Percentiles rank a stretch among this genome's conserved stretches.
phyloP scores from a whole-genome alignment of 139 green algal genomes.

The Coelastrella sp. region DNA sequence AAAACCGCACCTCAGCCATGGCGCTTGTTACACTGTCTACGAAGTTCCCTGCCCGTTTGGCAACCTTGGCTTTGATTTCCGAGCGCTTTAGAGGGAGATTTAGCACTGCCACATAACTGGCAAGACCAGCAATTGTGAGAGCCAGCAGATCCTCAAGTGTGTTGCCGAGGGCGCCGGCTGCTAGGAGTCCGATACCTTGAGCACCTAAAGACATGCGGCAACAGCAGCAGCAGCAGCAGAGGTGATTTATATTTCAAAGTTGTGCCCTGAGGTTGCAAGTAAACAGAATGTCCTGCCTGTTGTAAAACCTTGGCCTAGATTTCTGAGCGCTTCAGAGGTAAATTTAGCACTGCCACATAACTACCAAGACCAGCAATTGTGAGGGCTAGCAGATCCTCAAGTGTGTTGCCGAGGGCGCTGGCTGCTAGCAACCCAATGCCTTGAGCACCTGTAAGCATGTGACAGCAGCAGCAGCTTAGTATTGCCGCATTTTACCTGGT shows the following conservation, averaged over 20 bases:
- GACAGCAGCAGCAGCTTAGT: no score
- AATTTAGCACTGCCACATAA: slow-evolving; percentile 87
- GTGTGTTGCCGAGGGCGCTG: slow-evolving; percentile 70
- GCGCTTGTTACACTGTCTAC: slow-evolving; percentile 53
- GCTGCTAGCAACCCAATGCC: slow-evolving; percentile 73
- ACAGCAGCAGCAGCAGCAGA: no score
- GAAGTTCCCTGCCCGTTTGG: slow-evolving; percentile 68
- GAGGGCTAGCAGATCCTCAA: slow-evolving; percentile 90
- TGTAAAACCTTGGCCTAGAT: slow-evolving; percentile 87
- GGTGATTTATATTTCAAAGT: no score
- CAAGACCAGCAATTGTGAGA: slow-evolving; percentile 64
- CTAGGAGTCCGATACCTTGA: slow-evolving; percentile 65
- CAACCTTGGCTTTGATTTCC: slow-evolving; percentile 90
- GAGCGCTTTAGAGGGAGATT: slow-evolving; percentile 85
- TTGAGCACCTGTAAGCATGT: slow-evolving; percentile 61
- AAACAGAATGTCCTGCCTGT: no score
- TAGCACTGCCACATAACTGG: slow-evolving; percentile 85
- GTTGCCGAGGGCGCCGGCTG: slow-evolving; percentile 74
- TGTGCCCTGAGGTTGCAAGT: no score
- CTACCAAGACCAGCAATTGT: slow-evolving; percentile 63
- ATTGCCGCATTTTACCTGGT: no score
- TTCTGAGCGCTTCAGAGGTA: slow-evolving; percentile 84
- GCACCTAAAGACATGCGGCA: slow-evolving; percentile 45
- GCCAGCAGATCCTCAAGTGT: slow-evolving; percentile 89
- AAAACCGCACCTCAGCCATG: slow-evolving; percentile 66